Evolutionary conservation across 495 filamentous ascomycete species (phyloP), one percentile per base, ranked within the genome.

Genomic region (Aspergillus nanangensis): DNA sequence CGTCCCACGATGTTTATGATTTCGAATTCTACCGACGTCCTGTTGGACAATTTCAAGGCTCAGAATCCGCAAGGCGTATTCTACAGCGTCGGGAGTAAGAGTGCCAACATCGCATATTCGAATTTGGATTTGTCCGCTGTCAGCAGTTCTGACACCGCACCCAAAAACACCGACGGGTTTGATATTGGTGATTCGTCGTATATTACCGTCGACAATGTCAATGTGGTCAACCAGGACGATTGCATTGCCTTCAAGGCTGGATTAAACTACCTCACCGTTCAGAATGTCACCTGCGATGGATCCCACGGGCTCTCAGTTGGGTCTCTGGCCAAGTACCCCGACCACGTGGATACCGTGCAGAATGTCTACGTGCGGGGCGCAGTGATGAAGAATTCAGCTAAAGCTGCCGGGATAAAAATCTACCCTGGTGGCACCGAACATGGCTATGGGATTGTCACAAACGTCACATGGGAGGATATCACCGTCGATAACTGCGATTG

Each of bases 161-260:
- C 69, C 21, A 69, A 71, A 44, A 69, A 71, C 50, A 70, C 69
- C 2, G 69, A 74, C 41, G 68, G 65, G 17, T 75, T 71, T 38
- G 70, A 74, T 25, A 68, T 75, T 38, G 70, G 67, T 22, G 55
- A 48, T n/a, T 65, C 64, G 21, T 63, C 69, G 4, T 61, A 62
- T 39, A 65, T 73, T 1, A 62, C 58, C 15, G 55, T 74, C 36
- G 50, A 48, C 14, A 51, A 57, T 34, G 57, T 64, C 13, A 53
- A 52, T 2, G 63, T 75, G n/a, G 56, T 45, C 19, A 75, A 75
- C 44, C 57, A 72, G 37, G 71, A 75, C 31, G 69, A 72, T 60
- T 75, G 70, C 29, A 61, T 75, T 9, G 71, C 70, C 1, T 70
- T 75, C 39, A 73, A 73, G 33, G 61, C 69, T 0, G 66, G 68